Percentiles rank a stretch among this genome's conserved stretches.
phyloP scores from a whole-genome alignment of 106 monocot genomes.

The Dendrobium nobile region DNA sequence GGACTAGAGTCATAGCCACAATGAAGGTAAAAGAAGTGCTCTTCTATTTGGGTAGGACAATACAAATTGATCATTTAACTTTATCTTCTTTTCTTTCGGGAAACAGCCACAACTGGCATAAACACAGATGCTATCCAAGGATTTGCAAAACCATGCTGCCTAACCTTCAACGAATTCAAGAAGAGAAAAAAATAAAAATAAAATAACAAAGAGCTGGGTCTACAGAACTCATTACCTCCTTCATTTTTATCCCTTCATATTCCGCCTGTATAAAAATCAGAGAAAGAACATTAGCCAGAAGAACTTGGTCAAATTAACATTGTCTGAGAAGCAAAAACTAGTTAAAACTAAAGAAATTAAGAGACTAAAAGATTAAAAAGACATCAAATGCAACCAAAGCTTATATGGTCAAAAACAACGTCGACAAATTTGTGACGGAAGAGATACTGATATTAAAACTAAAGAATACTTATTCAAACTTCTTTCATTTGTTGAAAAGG shows the following conservation, averaged over 20 bases:
- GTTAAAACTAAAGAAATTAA: not conserved
- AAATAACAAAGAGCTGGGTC: not conserved
- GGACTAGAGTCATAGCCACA: not conserved
- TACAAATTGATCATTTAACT: not conserved
- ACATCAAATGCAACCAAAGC: too few relatives aligned
- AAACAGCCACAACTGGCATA: not conserved
- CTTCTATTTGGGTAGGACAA: not conserved
- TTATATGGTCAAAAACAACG: not conserved
- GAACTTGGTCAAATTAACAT: not conserved
- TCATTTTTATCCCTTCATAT: conserved; percentile 45
- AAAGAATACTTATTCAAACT: not conserved
- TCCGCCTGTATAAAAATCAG: conserved; percentile 36
- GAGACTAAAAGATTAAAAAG: not conserved
- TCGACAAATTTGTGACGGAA: not conserved
- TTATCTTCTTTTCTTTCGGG: not conserved
- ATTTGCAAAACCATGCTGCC: not conserved
- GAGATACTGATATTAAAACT: not conserved
- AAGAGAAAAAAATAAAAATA: not conserved
- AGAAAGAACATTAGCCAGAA: conserved; percentile 1
- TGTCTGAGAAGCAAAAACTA: not conserved
- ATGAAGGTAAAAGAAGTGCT: not conserved
- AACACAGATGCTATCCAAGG: not conserved
- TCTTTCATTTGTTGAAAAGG: too few relatives aligned
- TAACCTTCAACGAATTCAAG: not conserved
- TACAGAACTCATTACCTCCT: conserved; percentile 42